Percentiles rank a stretch among this genome's conserved stretches.
Evolutionary conservation across 495 filamentous ascomycete genomes (phyloP).

Genomic region (Penicillium verhagenii): DNA sequence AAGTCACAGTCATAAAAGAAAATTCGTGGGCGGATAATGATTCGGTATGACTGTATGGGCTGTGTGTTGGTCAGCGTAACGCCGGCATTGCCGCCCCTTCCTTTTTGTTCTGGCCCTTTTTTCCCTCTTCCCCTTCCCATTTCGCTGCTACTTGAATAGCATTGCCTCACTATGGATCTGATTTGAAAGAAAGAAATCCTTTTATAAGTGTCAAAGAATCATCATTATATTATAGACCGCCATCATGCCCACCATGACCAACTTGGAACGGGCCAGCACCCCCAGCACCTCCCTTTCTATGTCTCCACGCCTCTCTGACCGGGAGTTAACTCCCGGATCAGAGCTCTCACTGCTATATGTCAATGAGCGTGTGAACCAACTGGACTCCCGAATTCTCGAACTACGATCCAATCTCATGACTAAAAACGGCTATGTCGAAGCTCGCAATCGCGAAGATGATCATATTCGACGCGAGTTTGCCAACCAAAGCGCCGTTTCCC

Average conservation of each 20-base stretch:
- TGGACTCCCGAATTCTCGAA: constrained; percentile 41
- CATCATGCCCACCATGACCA: constrained; percentile 34
- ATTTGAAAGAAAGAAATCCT: constrained; percentile 3
- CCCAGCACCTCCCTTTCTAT: constrained; percentile 41
- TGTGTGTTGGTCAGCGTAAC: constrained; percentile 4
- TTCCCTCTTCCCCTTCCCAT: constrained; percentile 1
- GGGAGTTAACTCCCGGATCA: constrained; percentile 34
- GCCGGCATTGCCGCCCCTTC: constrained; percentile 8
- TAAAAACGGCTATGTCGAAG: constrained; percentile 41
- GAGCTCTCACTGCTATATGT: constrained; percentile 35
- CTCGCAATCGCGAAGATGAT: constrained; percentile 44
- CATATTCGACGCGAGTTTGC: constrained; percentile 44
- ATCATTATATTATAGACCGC: constrained; percentile 2
- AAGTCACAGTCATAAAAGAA: background rate
- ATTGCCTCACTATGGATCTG: constrained; percentile 6
- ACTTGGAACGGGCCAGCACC: constrained; percentile 41
- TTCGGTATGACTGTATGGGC: background rate
- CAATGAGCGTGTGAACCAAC: constrained; percentile 39
- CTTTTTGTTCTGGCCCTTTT: constrained; percentile 10
- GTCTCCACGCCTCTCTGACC: constrained; percentile 37
- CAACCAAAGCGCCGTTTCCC: constrained; percentile 33
- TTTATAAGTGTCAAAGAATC: background rate
- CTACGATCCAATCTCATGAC: constrained; percentile 38
- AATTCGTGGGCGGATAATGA: background rate
- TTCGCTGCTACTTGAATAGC: no score